Percentiles rank a stretch among this genome's conserved stretches.
These are phyloP conservation scores for Onygena corvina DNA, from an alignment of 2,329 filamentous ascomycete species.

Conservation along the genomic window DNA sequence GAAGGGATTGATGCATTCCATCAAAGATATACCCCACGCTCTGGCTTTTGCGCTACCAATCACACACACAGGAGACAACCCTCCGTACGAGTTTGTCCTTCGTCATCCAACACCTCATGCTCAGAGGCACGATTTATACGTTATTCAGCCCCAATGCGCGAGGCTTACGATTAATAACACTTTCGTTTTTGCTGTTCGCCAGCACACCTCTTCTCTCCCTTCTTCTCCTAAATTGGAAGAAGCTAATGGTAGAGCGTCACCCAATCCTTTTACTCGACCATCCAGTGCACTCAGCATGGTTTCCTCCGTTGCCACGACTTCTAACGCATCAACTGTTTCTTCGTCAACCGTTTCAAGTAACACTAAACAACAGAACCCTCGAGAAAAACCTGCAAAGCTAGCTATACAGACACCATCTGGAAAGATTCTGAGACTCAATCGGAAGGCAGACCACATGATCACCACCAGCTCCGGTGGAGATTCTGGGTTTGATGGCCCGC, in stretches of 20 bases:
- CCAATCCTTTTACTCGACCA: conserved; percentile 43
- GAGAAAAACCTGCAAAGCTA: conserved; percentile 78
- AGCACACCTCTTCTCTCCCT: conserved; percentile 61
- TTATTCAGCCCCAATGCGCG: conserved; percentile 88
- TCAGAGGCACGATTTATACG: conserved; percentile 93
- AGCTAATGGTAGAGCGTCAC: conserved; percentile 37
- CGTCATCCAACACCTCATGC: conserved; percentile 94
- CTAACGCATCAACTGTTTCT: conserved; percentile 22
- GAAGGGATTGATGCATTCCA: conserved; percentile 90
- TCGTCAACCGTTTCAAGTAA: conserved; percentile 37
- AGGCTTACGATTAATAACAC: conserved; percentile 88
- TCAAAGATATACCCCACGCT: conserved; percentile 89
- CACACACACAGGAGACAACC: conserved; percentile 81
- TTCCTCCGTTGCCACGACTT: conserved; percentile 44
- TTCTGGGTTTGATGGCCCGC: conserved; percentile 27
- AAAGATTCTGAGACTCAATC: conserved; percentile 66
- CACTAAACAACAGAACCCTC: conserved; percentile 14
- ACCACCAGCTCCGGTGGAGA: conserved; percentile 23
- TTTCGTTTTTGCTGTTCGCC: conserved; percentile 90
- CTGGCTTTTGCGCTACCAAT: conserved; percentile 83
- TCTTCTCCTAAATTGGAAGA: conserved; percentile 28
- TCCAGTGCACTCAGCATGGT: conserved; percentile 50
- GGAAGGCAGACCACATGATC: conserved; percentile 38
- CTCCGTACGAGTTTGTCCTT: conserved; percentile 82
- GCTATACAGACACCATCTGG: conserved; percentile 89